phyloP scores from a whole-genome alignment of 192 early-diverging fungal genomes.

The Physocladia obscura region DNA sequence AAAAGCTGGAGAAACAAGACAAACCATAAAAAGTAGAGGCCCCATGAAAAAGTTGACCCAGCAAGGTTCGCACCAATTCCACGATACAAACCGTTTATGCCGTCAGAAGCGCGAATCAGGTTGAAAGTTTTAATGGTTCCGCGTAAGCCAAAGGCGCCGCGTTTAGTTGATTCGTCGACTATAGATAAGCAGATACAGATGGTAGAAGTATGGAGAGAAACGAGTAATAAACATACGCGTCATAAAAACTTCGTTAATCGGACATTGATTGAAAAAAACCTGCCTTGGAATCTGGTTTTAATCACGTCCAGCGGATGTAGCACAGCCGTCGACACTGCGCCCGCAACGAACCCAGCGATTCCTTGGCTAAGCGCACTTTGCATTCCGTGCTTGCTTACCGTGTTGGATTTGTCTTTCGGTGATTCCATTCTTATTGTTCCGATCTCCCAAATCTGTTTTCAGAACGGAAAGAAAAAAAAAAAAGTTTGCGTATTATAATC shows the following conservation, averaged over 20 bases:
- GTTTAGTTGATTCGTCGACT: slow-evolving; percentile 25
- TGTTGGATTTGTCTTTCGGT: no score
- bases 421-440: no score
- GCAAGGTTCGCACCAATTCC: slow-evolving; percentile 87
- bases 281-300: slow-evolving; percentile 61
- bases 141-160: slow-evolving; percentile 44
- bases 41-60: slow-evolving; percentile 90
- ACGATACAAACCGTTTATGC: slow-evolving; percentile 79
- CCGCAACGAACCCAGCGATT: slow-evolving; percentile 83
- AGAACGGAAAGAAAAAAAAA: no score
- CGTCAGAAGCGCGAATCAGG: slow-evolving; percentile 35
- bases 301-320: slow-evolving; percentile 83
- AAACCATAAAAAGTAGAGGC: slow-evolving; percentile 95
- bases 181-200: slow-evolving; percentile 3
- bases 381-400: no score
- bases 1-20: not conserved
- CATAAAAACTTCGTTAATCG: not conserved
- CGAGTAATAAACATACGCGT: no score
- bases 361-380: slow-evolving; percentile 74
- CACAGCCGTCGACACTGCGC: slow-evolving; percentile 71
- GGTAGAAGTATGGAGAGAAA: not conserved
- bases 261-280: not conserved
- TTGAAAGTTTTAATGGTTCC: slow-evolving; percentile 45
- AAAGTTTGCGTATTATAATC: no score
- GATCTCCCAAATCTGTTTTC: no score